Conservation (phyloP, 1,284 basidiomycete genomes). For the Ceratobasidium sp. region DNA sequence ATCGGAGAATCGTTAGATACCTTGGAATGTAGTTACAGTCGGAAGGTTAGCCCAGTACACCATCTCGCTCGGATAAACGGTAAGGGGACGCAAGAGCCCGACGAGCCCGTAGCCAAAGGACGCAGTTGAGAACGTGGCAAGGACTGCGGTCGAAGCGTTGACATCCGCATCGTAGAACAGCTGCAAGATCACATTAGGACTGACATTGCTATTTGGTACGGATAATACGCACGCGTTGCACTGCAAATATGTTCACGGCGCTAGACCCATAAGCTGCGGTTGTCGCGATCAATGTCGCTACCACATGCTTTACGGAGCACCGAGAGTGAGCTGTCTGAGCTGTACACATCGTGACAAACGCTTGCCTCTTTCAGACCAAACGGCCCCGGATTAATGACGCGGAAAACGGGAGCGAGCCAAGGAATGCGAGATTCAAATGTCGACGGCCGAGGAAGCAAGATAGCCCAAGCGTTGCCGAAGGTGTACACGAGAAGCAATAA, state of each 20-base stretch:
- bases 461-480: conserved; percentile 67
- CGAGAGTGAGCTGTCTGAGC: conserved; percentile 43
- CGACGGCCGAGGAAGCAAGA: conserved; percentile 58
- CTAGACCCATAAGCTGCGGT: conserved; percentile 68
- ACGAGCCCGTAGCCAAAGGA: conserved; percentile 76
- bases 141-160: conserved; percentile 68
- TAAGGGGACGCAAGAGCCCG: conserved; percentile 69
- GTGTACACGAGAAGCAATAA: conserved; percentile 71
- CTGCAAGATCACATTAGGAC: conserved; percentile 54
- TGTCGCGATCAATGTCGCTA: conserved; percentile 71
- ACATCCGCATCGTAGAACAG: conserved; percentile 73
- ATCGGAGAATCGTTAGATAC: conserved; percentile 53
- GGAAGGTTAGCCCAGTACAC: conserved; percentile 74
- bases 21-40: conserved; percentile 73
- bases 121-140: conserved; percentile 75
- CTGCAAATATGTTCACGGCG: conserved; percentile 71
- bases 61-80: conserved; percentile 78
- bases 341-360: neutral
- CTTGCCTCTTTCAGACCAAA: conserved; percentile 73
- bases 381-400: conserved; percentile 70
- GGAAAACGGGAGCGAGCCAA: conserved; percentile 60
- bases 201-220: neutral
- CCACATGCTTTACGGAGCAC: conserved; percentile 64
- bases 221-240: conserved; percentile 65
- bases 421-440: conserved; percentile 59